A percentile compares a stretch with the other conserved stretches of the same genome.
Conservation (phyloP, 345 rosid species). For the Moricandia arvensis region DNA sequence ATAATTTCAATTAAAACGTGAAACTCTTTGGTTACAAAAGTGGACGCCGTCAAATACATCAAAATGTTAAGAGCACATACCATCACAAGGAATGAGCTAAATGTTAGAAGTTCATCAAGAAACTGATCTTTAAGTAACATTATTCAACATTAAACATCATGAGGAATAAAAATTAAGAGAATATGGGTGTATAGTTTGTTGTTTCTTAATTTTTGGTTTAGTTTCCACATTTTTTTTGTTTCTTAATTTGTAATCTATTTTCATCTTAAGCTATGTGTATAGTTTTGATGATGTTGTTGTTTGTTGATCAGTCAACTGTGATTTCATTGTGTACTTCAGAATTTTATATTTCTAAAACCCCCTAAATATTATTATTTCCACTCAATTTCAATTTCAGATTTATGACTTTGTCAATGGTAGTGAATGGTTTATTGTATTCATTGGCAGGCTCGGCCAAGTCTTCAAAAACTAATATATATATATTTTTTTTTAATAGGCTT, state of each 20-base stretch:
- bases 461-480: neutral
- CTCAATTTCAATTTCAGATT: neutral
- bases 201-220: neutral
- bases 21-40: constrained; percentile 55
- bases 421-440: neutral
- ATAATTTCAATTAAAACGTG: no score
- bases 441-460: neutral
- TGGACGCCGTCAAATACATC: constrained; percentile 58
- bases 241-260: neutral
- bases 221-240: neutral
- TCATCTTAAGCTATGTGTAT: neutral
- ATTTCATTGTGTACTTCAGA: constrained; percentile 8
- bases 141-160: constrained; percentile 45
- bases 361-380: neutral
- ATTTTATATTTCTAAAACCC: neutral
- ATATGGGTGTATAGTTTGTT: constrained; percentile 37
- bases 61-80: constrained; percentile 72
- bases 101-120: constrained; percentile 68
- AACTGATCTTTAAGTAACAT: neutral
- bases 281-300: constrained; percentile 22
- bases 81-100: constrained; percentile 64
- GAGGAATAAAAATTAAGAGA: constrained; percentile 81
- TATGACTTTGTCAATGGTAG: constrained; percentile 7
- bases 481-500: neutral
- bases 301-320: neutral